Conservation (phyloP, 257 asterid genomes). For the Nicotiana sylvestris region DNA sequence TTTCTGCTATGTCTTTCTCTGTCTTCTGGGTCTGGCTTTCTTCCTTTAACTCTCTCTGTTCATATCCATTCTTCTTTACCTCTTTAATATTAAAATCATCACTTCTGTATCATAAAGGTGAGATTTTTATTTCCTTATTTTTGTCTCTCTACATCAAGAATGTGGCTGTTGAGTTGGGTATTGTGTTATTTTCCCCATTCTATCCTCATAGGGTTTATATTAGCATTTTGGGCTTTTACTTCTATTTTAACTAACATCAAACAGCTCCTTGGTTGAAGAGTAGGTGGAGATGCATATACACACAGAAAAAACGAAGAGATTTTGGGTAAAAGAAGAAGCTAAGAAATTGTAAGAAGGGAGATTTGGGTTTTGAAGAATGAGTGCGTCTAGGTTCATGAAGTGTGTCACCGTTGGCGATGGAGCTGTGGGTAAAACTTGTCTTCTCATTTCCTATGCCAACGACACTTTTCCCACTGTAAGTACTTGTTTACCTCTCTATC, state of each 20-base stretch:
- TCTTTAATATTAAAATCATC: not conserved
- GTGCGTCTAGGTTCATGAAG: slow-evolving; percentile 21
- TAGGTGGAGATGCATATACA: not conserved
- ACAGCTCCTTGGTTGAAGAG: slow-evolving; percentile 10
- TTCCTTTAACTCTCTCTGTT: not conserved
- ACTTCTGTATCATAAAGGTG: not conserved
- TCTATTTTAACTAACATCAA: not conserved
- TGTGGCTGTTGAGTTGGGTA: too few species aligned
- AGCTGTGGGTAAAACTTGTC: slow-evolving; percentile 29
- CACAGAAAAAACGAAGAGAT: not conserved
- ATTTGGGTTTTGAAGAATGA: slow-evolving; percentile 14
- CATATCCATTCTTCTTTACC: not conserved
- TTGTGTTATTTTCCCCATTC: too few species aligned
- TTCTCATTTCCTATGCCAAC: slow-evolving; percentile 22
- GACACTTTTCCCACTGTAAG: slow-evolving; percentile 24
- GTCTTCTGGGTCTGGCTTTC: not conserved
- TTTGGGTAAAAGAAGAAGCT: not conserved
- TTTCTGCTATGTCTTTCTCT: not conserved
- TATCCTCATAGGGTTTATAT: too few species aligned
- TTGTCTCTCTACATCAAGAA: too few species aligned
- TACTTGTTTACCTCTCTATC: not conserved
- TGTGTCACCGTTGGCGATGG: slow-evolving; percentile 27
- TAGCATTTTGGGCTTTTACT: not conserved
- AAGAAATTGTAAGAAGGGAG: not conserved
- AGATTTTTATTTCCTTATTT: not conserved